Evolutionary conservation across 805 yeast genomes (phyloP), one percentile per base, ranked within the genome.

Genomic region (Sungouiella blattae): DNA sequence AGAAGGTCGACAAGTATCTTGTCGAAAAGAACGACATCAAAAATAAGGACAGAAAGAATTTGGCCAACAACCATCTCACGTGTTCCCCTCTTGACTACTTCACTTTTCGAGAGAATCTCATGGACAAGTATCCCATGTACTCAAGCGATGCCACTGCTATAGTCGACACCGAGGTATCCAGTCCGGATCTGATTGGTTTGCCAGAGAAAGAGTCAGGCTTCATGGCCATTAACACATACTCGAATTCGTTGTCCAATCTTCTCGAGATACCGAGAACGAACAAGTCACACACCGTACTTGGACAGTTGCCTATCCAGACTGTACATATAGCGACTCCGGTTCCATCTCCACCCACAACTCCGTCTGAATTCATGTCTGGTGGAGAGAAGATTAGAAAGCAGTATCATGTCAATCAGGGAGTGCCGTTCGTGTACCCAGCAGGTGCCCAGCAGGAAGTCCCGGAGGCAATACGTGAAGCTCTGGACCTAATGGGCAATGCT

Each of bases 21-120:
- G 55, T 64, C 20, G 48, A 60, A 20, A 64, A 63, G 28, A 74
- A 70, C 50, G 66, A 64, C 5, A 53, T 62, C 16, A 45, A 43
- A 30, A 56, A 43, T 40, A 58, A 42, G 31, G 47, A 33, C 18
- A 57, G 43, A 20, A 53, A 46, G 18, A 50, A 41, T 20, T 26
- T 50, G 18, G 34, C 42, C 4, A 44, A 63, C 26, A 55, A 48
- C 30, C 55, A 52, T 32, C 60, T 72, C 32, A 59, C 69, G 0
- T 80, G 89, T 7, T 80, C 95, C 0, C 95, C 96, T 0, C 58
- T 86, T n/a, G 95, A 89, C 45, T 91, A 86, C 53, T 80, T 78
- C 50, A 78, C 84, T 5, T 88, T 85, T 52, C 69, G 87, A 41
- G 85, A 84, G 34, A 94, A 87, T 40, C 56, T 89, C 3, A 57